These are phyloP conservation scores for Xylariales sp. DNA, from an alignment of 2,329 filamentous ascomycete genomes.

Conservation along the genomic window DNA sequence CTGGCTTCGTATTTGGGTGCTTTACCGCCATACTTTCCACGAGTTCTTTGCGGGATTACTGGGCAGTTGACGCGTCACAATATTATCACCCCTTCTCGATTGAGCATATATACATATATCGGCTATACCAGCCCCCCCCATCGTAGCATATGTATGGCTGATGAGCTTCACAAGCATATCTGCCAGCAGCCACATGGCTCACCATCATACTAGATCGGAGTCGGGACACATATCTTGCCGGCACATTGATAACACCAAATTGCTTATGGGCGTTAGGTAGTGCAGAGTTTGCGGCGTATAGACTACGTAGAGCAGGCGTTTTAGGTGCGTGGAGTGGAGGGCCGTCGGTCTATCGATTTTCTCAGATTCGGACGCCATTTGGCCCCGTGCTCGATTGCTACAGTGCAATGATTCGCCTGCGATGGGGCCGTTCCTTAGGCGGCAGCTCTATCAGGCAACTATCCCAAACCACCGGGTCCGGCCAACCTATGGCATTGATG, in stretches of 20 bases:
- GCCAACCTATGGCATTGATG: background rate
- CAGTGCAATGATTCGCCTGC: conserved; percentile 4
- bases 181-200: background rate
- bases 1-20: background rate
- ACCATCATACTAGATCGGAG: background rate
- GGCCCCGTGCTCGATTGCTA: background rate
- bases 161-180: background rate
- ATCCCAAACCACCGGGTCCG: conserved; percentile 8
- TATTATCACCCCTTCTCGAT: background rate
- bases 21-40: background rate
- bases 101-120: too few relatives aligned
- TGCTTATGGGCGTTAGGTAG: background rate
- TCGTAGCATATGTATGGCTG: background rate
- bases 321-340: background rate
- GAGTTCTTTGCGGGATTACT: background rate
- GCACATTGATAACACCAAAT: background rate
- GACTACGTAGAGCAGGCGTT: background rate
- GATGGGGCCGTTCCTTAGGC: background rate
- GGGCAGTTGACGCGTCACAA: background rate
- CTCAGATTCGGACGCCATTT: background rate
- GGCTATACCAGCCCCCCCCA: background rate
- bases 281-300: background rate
- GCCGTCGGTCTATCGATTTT: conserved; percentile 12
- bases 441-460: background rate
- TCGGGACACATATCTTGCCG: background rate